Base-by-base conservation (phyloP, 805 yeast genomes). In the Phaffomyces thermotolerans region DNA sequence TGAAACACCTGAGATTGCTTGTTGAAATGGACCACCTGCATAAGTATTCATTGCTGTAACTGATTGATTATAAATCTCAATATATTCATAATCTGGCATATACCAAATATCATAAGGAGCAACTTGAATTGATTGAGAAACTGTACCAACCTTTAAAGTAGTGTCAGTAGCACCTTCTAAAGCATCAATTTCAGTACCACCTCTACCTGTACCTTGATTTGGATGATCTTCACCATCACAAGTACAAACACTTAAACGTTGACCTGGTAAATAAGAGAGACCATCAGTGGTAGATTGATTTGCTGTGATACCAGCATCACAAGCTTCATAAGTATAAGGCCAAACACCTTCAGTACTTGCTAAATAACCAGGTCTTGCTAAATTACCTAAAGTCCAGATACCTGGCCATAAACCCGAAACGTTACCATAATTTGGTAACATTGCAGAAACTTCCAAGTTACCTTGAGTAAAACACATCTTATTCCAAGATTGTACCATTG, bases 61-160 rank as follows among this genome's bases (percentile, higher is more conserved):
- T 15, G 69, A 59, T 7, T 34, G 31, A 51, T 73, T 69, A 49
- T 71, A 56, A 35, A 73, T 56, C 37, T 66, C 70, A 36, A 73
- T 57, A 46, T 64, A 73, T 45, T 68, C 64, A 53, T 73, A 73
- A 52, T 73, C 77, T 4, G 79, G 76, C 50, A 56, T 58, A 50
- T 72, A 73, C 79, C 79, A 73, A 34, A 72, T 65, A 54, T 73
- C 78, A 54, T 62, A 63, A 1, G 78, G 79, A 8, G 79, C 79
- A 47, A 73, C 58, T 57, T 73, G 78, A 46, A 68, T 60, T 1
- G 78, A 71, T 49, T 73, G 79, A 1, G 77, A 71, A 4, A 68
- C 77, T 27, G 70, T 64, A 32, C 78, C 78, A 40, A 60, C 49
- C 22, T 47, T 43, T 13, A 54, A 37, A 27, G 44, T 56, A 14